Conservation (phyloP, 352 stramenopile species). For the Phytophthora capsici region DNA sequence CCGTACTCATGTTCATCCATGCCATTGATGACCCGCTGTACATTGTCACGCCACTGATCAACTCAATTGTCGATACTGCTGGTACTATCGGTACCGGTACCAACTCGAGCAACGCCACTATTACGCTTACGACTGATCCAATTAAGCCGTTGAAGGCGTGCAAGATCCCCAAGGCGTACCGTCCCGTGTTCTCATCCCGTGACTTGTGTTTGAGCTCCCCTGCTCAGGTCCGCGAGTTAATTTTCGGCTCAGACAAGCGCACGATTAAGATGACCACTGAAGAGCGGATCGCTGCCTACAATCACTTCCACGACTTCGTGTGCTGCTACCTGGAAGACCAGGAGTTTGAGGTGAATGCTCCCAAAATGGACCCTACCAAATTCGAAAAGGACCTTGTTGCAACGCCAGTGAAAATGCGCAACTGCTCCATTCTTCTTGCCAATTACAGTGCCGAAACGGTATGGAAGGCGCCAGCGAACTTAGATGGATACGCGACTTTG, state of each 20-base stretch:
- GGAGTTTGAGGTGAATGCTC: conserved; percentile 32
- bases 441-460: conserved; percentile 24
- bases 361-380: conserved; percentile 11
- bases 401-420: conserved; percentile 25
- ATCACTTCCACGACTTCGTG: conserved; percentile 34
- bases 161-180: conserved; percentile 18
- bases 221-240: conserved; percentile 15
- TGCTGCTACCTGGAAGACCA: conserved; percentile 32
- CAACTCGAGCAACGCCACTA: conserved; percentile 14
- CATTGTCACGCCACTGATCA: conserved; percentile 31
- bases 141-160: conserved; percentile 20
- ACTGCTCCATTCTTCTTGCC: conserved; percentile 20
- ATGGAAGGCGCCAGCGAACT: conserved; percentile 2
- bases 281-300: conserved; percentile 27
- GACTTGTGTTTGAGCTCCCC: conserved; percentile 30
- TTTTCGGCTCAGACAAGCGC: conserved; percentile 32
- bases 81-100: neutral
- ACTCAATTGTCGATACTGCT: conserved; percentile 27
- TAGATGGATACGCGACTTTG: conserved; percentile 1
- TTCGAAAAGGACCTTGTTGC: conserved; percentile 22
- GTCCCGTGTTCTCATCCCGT: conserved; percentile 25
- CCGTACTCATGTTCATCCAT: conserved; percentile 34
- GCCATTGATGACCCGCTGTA: conserved; percentile 33
- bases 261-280: conserved; percentile 10
- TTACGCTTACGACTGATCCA: conserved; percentile 5